These are phyloP conservation scores for Calonectria pteridis DNA, from an alignment of 2,329 filamentous ascomycete species.

Conservation along the genomic window DNA sequence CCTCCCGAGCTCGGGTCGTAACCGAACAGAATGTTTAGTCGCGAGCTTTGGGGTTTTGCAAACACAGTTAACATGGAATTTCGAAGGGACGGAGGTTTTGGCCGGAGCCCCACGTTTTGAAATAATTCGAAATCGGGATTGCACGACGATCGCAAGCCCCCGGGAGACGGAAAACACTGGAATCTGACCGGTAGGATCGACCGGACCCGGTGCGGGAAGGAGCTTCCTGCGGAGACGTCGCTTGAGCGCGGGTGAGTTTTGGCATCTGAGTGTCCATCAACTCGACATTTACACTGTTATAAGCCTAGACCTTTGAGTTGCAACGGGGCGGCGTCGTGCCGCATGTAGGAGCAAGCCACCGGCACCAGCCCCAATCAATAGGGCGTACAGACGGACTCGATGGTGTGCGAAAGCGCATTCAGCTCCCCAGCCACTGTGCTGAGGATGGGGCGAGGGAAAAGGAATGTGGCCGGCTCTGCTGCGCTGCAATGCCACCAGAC, in stretches of 20 bases:
- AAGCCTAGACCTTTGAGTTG: background rate
- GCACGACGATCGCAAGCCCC: background rate
- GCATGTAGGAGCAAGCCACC: constrained; percentile 1
- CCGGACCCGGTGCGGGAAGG: background rate
- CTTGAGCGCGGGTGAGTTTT: background rate
- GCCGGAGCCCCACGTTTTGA: constrained; percentile 1
- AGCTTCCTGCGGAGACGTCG: background rate
- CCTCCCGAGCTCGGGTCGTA: background rate
- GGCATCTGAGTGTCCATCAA: background rate
- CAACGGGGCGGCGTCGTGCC: background rate
- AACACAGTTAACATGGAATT: background rate
- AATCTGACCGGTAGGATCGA: background rate
- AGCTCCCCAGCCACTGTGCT: constrained; percentile 18
- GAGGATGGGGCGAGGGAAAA: constrained; percentile 27
- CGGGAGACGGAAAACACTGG: background rate
- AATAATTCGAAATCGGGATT: background rate
- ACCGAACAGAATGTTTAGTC: background rate
- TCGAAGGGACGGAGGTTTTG: background rate
- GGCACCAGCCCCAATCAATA: constrained; percentile 8
- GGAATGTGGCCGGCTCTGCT: constrained; percentile 18
- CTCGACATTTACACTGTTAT: background rate
- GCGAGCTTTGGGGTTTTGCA: background rate
- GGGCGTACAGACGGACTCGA: constrained; percentile 22
- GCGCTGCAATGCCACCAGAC: constrained; percentile 11
- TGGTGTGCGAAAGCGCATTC: background rate